These are phyloP conservation scores for Mallotus japonicus DNA, from an alignment of 441 rosid genomes.

Conservation along the genomic window DNA sequence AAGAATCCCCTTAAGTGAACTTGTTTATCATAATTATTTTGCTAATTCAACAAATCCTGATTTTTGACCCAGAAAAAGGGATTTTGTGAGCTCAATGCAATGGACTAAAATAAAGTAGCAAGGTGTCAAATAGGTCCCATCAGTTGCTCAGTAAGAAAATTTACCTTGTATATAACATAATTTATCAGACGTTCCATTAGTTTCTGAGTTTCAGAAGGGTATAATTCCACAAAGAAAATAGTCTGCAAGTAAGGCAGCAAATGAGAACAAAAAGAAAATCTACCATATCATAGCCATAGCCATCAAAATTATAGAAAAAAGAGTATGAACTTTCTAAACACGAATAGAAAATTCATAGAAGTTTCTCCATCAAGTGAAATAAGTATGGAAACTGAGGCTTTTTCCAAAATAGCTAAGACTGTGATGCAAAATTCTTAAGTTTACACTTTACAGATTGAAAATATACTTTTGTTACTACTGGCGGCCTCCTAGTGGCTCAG, in stretches of 20 bases:
- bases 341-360: background rate
- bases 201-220: slow-evolving; percentile 76
- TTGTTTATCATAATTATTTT: background rate
- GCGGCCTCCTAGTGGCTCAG: background rate
- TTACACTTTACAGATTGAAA: background rate
- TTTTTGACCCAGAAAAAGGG: background rate
- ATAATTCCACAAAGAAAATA: slow-evolving; percentile 76
- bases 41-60: slow-evolving; percentile 11
- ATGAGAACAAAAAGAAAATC: slow-evolving; percentile 2
- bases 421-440: background rate
- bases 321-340: background rate
- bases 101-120: background rate
- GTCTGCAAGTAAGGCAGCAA: slow-evolving; percentile 49
- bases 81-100: slow-evolving; percentile 1
- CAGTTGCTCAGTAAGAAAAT: slow-evolving; percentile 16
- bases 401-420: slow-evolving; percentile 3
- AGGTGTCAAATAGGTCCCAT: too few species aligned
- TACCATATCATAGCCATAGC: background rate
- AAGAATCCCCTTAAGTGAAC: slow-evolving; percentile 8
- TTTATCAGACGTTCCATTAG: slow-evolving; percentile 82
- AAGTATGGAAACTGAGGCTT: background rate
- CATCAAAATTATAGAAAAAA: background rate
- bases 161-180: slow-evolving; percentile 95
- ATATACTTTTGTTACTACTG: background rate
- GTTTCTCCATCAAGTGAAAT: slow-evolving; percentile 5